These are phyloP conservation scores for Penicillium sp. DNA, from an alignment of 2,329 filamentous ascomycete genomes.

Conservation along the genomic window DNA sequence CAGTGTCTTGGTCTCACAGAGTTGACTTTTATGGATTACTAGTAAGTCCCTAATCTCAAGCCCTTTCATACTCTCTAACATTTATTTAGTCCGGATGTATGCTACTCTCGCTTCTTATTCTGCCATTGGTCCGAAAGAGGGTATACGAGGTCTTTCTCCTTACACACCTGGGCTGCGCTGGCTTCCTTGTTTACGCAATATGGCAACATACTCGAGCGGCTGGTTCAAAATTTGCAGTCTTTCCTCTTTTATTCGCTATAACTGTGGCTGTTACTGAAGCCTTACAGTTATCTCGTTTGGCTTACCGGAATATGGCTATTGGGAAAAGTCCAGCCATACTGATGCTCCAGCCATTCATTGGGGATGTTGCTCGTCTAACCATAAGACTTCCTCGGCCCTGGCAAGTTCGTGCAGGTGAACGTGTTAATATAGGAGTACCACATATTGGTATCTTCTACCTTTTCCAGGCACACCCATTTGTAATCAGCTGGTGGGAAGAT, in stretches of 20 bases:
- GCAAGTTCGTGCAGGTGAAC: conserved; percentile 5
- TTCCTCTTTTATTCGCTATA: conserved; percentile 1
- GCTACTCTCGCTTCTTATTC: conserved; percentile 10
- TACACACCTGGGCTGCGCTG: conserved; percentile 9
- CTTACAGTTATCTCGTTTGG: conserved; percentile 2
- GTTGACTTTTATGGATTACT: conserved; percentile 15
- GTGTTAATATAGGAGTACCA: conserved; percentile 10
- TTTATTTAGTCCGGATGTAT: conserved; percentile 9
- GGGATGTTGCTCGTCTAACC: conserved; percentile 7
- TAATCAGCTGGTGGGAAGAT: conserved; percentile 12
- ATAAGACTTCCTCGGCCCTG: conserved; percentile 9
- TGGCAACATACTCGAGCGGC: conserved; percentile 10
- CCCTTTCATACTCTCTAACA: neutral
- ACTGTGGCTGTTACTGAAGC: neutral
- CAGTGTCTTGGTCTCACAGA: conserved; percentile 7
- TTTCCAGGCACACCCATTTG: conserved; percentile 10
- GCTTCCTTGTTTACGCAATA: conserved; percentile 12
- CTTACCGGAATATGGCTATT: conserved; percentile 9
- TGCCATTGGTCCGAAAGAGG: conserved; percentile 16
- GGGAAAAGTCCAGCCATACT: conserved; percentile 5
- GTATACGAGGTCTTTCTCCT: conserved; percentile 20
- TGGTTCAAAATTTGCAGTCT: conserved; percentile 2
- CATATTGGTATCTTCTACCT: conserved; percentile 7
- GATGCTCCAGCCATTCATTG: conserved; percentile 1
- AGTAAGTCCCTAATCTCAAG: conserved; percentile 7